Evolutionary conservation across 2,329 filamentous ascomycete species (phyloP), one percentile per base, ranked within the genome.

Genomic region (Rhynchosporium graminicola): DNA sequence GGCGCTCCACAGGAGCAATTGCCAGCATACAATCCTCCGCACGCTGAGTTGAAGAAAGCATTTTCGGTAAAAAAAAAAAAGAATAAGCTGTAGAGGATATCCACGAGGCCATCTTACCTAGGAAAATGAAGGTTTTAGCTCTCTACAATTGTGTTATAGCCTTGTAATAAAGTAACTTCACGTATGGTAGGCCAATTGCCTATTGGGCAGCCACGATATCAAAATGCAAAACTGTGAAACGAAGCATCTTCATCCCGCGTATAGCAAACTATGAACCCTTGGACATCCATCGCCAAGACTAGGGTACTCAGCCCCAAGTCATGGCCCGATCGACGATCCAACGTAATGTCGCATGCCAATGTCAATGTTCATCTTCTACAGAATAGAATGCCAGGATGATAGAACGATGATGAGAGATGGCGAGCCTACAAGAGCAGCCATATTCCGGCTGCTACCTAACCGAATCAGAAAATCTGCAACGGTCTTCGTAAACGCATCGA

Each of bases 301-400:
- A 20, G 20, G 20, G 20, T 20, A 47, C 59, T 48, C 40, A 54
- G 51, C 50, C 51, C 51, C 59, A 20, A 48, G 15, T 48, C 33
- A 42, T 56, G 50, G 31, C 59, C 50, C 29, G 59, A 50, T 61
- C 51, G 51, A 56, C 56, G 36, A 47, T 46, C 50, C 50, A 31
- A 46, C 28, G 42, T 12, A 28, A 13, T 28, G 38, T 55, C 29
- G 31, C 48, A 46, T 40, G 26, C 47, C 38, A 10, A 20, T 20
- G 33, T 36, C 52, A 20, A 43, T 47, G 43, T 50, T 42, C 51
- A 61, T 51, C 42, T 61, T 61, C 28, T 54, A 43, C 51, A 61
- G 50, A 8, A 46, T 57, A 26, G 33, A 45, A 45, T 42, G 10
- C 10, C 15, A 15, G 40, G 10, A 43, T 4, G 3, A n/a, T 43